A percentile compares a stretch with the other conserved stretches of the same genome.
phyloP scores from a whole-genome alignment of 805 yeast genomes.

The Starmerella potacharoeniae region DNA sequence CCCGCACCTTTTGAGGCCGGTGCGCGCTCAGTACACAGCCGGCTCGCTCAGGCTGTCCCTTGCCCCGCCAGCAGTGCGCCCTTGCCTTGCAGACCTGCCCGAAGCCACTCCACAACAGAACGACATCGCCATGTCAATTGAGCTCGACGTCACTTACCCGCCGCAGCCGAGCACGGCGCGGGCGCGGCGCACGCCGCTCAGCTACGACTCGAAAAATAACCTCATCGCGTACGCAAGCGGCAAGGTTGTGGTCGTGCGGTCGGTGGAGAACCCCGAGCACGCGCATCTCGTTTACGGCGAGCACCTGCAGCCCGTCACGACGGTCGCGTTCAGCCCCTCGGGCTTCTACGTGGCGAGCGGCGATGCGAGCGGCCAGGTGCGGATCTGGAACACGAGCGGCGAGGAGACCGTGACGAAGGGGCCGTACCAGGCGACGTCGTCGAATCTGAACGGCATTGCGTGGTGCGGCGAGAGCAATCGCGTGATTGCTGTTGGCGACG shows the following conservation, averaged over 20 bases:
- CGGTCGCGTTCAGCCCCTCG: slow-evolving; percentile 76
- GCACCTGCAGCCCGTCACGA: slow-evolving; percentile 64
- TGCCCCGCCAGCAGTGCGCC: neutral
- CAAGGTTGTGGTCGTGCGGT: slow-evolving; percentile 62
- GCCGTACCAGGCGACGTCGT: slow-evolving; percentile 68
- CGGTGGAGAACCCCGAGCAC: slow-evolving; percentile 42
- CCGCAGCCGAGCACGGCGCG: slow-evolving; percentile 73
- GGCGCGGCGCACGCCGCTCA: slow-evolving; percentile 57
- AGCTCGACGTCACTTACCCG: slow-evolving; percentile 36
- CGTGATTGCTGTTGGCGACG: slow-evolving; percentile 89
- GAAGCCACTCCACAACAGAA: neutral
- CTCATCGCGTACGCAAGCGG: slow-evolving; percentile 75
- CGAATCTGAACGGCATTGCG: slow-evolving; percentile 67
- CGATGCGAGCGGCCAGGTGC: slow-evolving; percentile 79
- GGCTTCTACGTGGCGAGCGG: slow-evolving; percentile 89
- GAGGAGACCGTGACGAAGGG: slow-evolving; percentile 54
- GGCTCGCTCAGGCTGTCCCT: neutral
- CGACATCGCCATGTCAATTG: slow-evolving; percentile 13
- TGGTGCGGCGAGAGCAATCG: slow-evolving; percentile 89
- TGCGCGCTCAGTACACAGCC: neutral
- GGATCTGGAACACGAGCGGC: slow-evolving; percentile 48
- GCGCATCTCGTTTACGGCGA: slow-evolving; percentile 54
- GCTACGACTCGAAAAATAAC: slow-evolving; percentile 59
- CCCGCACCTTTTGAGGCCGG: too few species aligned
- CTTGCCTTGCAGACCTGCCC: neutral